Evolutionary conservation across 805 yeast species (phyloP), one percentile per base, ranked within the genome.

Genomic region (Candida qinlingensis): DNA sequence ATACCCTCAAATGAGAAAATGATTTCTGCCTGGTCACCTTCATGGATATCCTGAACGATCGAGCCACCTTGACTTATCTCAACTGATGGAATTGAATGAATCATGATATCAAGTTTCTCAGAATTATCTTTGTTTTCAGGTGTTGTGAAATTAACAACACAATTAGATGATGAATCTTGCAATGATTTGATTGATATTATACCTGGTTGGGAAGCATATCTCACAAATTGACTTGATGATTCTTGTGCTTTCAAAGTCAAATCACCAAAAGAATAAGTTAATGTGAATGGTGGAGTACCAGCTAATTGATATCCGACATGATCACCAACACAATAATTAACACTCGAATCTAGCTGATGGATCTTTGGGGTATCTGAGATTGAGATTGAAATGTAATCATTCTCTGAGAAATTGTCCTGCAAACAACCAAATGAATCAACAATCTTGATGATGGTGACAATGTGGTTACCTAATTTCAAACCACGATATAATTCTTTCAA

Each of bases 11-110:
- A 87, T 25, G 80, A 76, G 68, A 94, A 92, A 2, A 77, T 77
- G 42, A 94, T 81, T 62, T 90, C 96, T 1, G 95, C 91, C 60
- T 86, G 87, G 55, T 94, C 99, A 42, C 98, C 99, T 62, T 89
- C 96, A 59, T 90, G 96, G 39, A 94, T 87, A 64, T 88, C 92
- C 60, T 83, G 91, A 48, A 83, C 79, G 7, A 83, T 69, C 13
- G 79, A 70, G 48, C 80, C 83, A n/a, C 96, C 96, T 58, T 84
- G 87, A 27, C 84, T 79, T 12, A 92, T 82, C 50, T 85, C 90
- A 12, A 92, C 97, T 0, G 96, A 83, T 29, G 87, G 87, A 36
- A 79, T 70, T n/a, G 74, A 77, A 54, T 80, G 85, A 25, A 81
- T 68, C 0, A 55, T 58, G 11, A 75, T 65, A 4, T 70, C 54